Evolutionary conservation across 192 early-diverging fungal genomes (phyloP).

Genomic region (Obelidium mucronatum): DNA sequence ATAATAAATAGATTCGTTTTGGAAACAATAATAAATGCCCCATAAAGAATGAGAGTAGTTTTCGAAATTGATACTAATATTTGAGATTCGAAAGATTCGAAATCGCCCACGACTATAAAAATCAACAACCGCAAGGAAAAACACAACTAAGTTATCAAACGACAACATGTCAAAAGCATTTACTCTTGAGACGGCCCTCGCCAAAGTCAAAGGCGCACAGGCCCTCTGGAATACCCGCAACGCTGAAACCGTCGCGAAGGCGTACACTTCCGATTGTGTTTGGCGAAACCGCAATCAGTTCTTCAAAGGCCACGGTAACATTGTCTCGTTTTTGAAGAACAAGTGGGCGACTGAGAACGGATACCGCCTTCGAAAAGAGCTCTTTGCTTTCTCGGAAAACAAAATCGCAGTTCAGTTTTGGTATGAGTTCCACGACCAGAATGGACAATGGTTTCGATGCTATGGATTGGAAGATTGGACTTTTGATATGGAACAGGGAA

Average conservation of each 20-base stretch:
- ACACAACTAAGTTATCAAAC: too few species aligned
- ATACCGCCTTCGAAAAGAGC: slow-evolving; percentile 57
- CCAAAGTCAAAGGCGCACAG: slow-evolving; percentile 49
- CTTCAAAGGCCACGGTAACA: slow-evolving; percentile 43
- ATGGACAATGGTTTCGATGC: slow-evolving; percentile 35
- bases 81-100: too few species aligned
- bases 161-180: slow-evolving; percentile 29
- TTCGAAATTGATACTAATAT: too few species aligned
- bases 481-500: slow-evolving; percentile 24
- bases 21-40: too few species aligned
- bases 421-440: slow-evolving; percentile 55
- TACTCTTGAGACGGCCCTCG: slow-evolving; percentile 39
- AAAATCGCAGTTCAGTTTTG: slow-evolving; percentile 58
- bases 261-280: slow-evolving; percentile 32
- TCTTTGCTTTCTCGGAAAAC: slow-evolving; percentile 53
- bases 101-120: too few species aligned
- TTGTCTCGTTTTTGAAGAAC: slow-evolving; percentile 41
- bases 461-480: slow-evolving; percentile 45
- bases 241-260: slow-evolving; percentile 39
- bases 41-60: too few species aligned
- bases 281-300: slow-evolving; percentile 58
- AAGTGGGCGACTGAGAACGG: slow-evolving; percentile 54
- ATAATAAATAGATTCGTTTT: too few species aligned
- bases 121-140: too few species aligned
- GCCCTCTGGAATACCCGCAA: slow-evolving; percentile 49